phyloP scores from a whole-genome alignment of 441 rosid species.

The Pelargonium cotyledonis region DNA sequence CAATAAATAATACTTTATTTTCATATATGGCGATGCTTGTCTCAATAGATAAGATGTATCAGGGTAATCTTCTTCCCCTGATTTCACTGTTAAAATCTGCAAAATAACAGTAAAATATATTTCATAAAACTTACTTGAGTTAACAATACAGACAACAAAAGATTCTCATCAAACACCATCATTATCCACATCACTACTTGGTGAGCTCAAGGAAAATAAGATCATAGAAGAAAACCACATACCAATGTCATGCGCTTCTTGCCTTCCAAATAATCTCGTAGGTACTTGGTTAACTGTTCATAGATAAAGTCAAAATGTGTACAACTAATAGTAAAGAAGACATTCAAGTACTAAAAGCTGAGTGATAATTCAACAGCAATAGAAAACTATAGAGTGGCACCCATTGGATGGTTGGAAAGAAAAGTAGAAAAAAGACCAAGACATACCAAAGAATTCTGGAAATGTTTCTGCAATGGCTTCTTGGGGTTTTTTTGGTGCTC shows the following conservation, averaged over 20 bases:
- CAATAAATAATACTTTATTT: conserved; percentile 52
- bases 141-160: background rate
- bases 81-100: conserved; percentile 74
- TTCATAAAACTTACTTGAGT: conserved; percentile 5
- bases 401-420: conserved; percentile 4
- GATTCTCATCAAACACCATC: background rate
- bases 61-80: conserved; percentile 75
- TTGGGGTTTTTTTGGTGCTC: conserved; percentile 86
- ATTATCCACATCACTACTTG: background rate
- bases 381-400: background rate
- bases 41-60: conserved; percentile 63
- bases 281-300: conserved; percentile 68
- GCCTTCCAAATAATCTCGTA: conserved; percentile 85
- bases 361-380: background rate
- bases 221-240: conserved; percentile 23
- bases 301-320: conserved; percentile 19
- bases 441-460: conserved; percentile 75
- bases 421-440: background rate
- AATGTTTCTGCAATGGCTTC: conserved; percentile 80
- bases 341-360: background rate
- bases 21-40: conserved; percentile 90
- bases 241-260: conserved; percentile 87
- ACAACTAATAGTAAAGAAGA: conserved; percentile 5
- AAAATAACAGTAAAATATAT: conserved; percentile 17
- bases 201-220: background rate